Evolutionary conservation across 2,329 filamentous ascomycete genomes (phyloP), one percentile per base, ranked within the genome.

Genomic region (Stromatinia cepivora): DNA sequence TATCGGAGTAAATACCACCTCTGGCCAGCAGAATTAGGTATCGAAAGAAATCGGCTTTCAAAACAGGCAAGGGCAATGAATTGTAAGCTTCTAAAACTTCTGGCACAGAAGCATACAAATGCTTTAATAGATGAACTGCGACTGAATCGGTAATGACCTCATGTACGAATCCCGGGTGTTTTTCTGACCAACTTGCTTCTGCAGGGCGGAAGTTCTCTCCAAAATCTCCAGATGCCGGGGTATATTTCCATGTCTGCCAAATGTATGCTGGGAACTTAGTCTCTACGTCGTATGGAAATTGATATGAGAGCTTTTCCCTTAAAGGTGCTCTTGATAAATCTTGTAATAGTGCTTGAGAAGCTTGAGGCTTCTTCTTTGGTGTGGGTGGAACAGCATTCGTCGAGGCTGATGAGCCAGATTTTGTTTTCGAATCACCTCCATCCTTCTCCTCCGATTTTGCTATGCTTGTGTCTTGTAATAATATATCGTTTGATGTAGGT

Each of bases 191-290:
- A 71, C 91, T 93, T 20, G 92, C 92, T 81, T 98, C 95, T 70
- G 93, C 86, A 59, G 91, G 88, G 71, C 94, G 89, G 78, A 97
- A 94, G 28, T 84, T 82, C 72, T 90, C 87, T 15, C 81, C 81
- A 78, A 99, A 99, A 71, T 92, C 85, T 64, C 87, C 84, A 31
- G 92, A 91, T 1, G 89, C 86, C 0, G 94, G 94, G 0, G 88
- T 92, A 77, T 88, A 90, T 80, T 96, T 97, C 95, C 95, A 99
- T 20, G 95, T 99, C 84, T 99, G 95, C 95, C 95, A 99, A 78
- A 99, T 96, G 83, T 97, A 98, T 69, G 93, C 94, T 4, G 95
- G 95, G 80, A 98, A 98, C 80, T 94, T 97, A 75, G 85, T 81
- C 77, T 93, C 88, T 72, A 94, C 85, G 77, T 97, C 92, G 84